Percentiles rank a stretch among this genome's conserved stretches.
Evolutionary conservation across 2,329 filamentous ascomycete genomes (phyloP).

Genomic region (Calonectria montana): DNA sequence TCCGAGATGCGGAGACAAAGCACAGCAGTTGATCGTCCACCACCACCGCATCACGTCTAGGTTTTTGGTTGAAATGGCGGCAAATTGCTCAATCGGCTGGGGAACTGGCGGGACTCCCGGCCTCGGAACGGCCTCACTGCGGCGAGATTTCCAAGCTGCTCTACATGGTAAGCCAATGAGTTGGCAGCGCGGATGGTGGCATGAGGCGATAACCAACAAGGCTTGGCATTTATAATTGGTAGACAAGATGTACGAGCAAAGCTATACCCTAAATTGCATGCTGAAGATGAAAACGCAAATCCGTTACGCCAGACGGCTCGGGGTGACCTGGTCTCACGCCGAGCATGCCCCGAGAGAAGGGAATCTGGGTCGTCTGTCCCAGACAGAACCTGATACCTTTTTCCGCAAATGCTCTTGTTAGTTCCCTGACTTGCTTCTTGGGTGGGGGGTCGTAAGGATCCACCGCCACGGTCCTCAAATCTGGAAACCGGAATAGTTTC

Average conservation of each 20-base stretch:
- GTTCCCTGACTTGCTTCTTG: slow-evolving; percentile 31
- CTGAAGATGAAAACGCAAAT: slow-evolving; percentile 37
- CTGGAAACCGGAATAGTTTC: slow-evolving; percentile 38
- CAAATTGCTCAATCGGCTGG: background rate
- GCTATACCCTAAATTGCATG: slow-evolving; percentile 21
- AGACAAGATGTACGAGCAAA: background rate
- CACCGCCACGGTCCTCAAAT: slow-evolving; percentile 37
- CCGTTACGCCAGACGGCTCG: slow-evolving; percentile 21
- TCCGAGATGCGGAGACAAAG: slow-evolving; percentile 14
- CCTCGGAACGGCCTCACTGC: background rate
- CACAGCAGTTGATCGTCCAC: background rate
- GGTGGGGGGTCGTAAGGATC: slow-evolving; percentile 39
- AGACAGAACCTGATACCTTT: slow-evolving; percentile 34
- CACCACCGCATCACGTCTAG: background rate
- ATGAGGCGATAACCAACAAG: background rate
- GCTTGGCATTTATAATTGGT: background rate
- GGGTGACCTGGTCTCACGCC: slow-evolving; percentile 40
- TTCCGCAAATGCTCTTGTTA: slow-evolving; percentile 29
- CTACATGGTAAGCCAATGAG: background rate
- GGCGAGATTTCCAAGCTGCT: background rate
- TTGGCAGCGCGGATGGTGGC: background rate
- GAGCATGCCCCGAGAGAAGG: slow-evolving; percentile 42
- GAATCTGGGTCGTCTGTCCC: slow-evolving; percentile 39
- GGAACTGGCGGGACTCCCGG: background rate
- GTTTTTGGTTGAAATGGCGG: background rate